Percentiles rank a stretch among this genome's conserved stretches.
These are phyloP conservation scores for Balamuthia mandrillaris DNA, from an alignment of 208 protist species.

Conservation along the genomic window DNA sequence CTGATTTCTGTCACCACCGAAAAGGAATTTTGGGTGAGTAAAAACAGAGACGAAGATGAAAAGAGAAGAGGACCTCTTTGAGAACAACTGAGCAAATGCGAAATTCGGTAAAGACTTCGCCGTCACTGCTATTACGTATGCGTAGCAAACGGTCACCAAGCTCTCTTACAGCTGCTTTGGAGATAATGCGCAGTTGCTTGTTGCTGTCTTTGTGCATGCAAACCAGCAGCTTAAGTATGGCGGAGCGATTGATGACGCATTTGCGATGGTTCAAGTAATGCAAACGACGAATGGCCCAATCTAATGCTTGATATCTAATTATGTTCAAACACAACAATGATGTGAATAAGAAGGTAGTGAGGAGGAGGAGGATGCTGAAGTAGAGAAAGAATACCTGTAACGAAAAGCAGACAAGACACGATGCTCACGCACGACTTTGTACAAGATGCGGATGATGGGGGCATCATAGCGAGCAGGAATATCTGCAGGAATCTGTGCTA, in stretches of 20 bases:
- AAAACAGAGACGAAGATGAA: not conserved
- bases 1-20: not conserved
- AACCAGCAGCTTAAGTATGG: too few relatives aligned
- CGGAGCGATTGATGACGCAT: too few relatives aligned
- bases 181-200: not conserved
- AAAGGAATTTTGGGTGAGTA: not conserved
- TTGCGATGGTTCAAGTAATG: not conserved
- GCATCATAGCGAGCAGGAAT: conserved; percentile 29
- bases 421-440: conserved; percentile 1
- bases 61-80: conserved; percentile 15
- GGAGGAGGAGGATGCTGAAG: not conserved
- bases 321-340: not conserved
- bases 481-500: too few relatives aligned
- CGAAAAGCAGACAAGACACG: not conserved
- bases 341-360: too few relatives aligned
- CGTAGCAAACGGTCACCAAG: conserved; percentile 16
- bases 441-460: conserved; percentile 21
- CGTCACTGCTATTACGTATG: not conserved
- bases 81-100: not conserved
- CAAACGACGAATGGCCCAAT: conserved; percentile 17
- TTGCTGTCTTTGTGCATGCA: conserved; percentile 15
- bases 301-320: conserved; percentile 13
- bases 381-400: not conserved
- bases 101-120: conserved; percentile 8
- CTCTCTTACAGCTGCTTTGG: conserved; percentile 4